These are phyloP conservation scores for Candida frijolesensis DNA, from an alignment of 1,139 yeast species.

Conservation along the genomic window DNA sequence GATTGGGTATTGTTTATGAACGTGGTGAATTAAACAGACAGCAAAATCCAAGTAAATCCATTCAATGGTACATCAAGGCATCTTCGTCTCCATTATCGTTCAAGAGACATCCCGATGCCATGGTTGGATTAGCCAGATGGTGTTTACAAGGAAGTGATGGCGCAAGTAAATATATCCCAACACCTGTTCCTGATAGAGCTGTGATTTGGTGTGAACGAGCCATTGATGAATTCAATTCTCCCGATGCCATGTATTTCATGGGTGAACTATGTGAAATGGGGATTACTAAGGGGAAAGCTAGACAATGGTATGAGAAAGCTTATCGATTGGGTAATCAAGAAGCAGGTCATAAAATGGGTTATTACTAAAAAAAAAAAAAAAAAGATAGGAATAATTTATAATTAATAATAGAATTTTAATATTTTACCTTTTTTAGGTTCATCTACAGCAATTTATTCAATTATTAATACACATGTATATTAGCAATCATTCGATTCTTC, in stretches of 20 bases:
- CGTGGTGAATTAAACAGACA: slow-evolving; percentile 74
- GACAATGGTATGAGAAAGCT: slow-evolving; percentile 26
- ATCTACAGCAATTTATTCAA: background rate
- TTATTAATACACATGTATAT: slow-evolving; percentile 1
- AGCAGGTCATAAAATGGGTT: slow-evolving; percentile 21
- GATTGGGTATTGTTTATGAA: slow-evolving; percentile 85
- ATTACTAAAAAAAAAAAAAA: background rate
- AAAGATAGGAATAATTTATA: background rate
- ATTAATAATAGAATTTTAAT: background rate
- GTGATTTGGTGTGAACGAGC: slow-evolving; percentile 89
- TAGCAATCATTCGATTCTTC: background rate
- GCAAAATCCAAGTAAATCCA: slow-evolving; percentile 69
- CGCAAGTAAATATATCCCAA: slow-evolving; percentile 50
- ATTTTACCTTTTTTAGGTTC: background rate
- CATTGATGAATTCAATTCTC: slow-evolving; percentile 68
- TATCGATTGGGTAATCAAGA: slow-evolving; percentile 25
- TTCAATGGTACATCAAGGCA: slow-evolving; percentile 89
- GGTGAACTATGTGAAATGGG: slow-evolving; percentile 85
- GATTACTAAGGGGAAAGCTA: slow-evolving; percentile 54
- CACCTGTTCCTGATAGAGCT: slow-evolving; percentile 75
- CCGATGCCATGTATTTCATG: slow-evolving; percentile 82
- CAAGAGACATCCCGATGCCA: slow-evolving; percentile 81
- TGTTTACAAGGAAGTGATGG: slow-evolving; percentile 80
- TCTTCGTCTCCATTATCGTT: slow-evolving; percentile 55
- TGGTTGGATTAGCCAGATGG: slow-evolving; percentile 92